Conservation (phyloP, 2,329 filamentous ascomycete genomes). For the Aspergillus tamarii region DNA sequence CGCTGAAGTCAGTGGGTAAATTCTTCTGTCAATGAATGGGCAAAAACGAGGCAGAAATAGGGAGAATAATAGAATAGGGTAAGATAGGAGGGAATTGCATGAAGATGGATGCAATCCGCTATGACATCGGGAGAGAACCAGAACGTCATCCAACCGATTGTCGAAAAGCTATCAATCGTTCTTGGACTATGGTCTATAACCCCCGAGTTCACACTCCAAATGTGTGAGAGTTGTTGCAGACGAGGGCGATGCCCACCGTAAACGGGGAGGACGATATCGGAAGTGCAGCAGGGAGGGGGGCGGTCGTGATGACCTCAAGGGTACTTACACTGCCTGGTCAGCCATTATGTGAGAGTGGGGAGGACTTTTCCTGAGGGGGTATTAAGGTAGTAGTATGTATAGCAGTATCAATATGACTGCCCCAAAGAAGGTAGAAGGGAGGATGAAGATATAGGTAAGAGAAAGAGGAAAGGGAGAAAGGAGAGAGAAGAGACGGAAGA, state of each 20-base stretch:
- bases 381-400: slow-evolving; percentile 19
- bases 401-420: slow-evolving; percentile 15
- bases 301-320: slow-evolving; percentile 8
- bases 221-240: neutral
- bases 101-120: slow-evolving; percentile 8
- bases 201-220: neutral
- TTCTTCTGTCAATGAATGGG: slow-evolving; percentile 37
- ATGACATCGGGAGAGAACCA: neutral
- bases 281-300: neutral
- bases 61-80: slow-evolving; percentile 2
- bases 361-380: slow-evolving; percentile 12
- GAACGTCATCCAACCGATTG: neutral
- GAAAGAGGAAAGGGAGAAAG: slow-evolving; percentile 22
- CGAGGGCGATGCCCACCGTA: neutral
- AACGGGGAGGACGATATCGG: neutral
- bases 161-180: neutral
- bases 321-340: slow-evolving; percentile 50
- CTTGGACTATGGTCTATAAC: neutral
- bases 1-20: slow-evolving; percentile 59
- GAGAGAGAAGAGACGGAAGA: slow-evolving; percentile 27
- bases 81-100: neutral
- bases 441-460: slow-evolving; percentile 17
- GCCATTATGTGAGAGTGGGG: slow-evolving; percentile 41
- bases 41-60: neutral
- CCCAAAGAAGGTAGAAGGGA: slow-evolving; percentile 11